Evolutionary conservation across 2,329 filamentous ascomycete genomes (phyloP), one percentile per base, ranked within the genome.

Genomic region (Colletotrichum tanaceti): DNA sequence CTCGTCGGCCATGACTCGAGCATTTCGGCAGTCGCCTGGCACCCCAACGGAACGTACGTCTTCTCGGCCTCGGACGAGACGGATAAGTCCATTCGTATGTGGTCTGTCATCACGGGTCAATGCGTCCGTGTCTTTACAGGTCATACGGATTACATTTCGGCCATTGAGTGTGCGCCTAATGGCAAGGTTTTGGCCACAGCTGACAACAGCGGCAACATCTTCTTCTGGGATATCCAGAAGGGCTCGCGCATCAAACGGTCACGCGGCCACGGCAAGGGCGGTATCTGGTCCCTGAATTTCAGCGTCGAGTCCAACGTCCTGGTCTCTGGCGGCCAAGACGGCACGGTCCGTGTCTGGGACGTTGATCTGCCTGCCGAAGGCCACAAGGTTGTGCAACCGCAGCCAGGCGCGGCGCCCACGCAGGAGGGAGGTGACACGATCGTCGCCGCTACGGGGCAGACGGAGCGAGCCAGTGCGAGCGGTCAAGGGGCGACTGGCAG

Each of bases 61-160:
- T 98, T 99, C 79, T 98, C 96, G 0, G 94, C 92, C 4, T 97
- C 93, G 14, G 92, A 92, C 72, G 94, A 90, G 75, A 87, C 85
- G 7, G 89, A 99, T 79, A 95, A 95, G 79, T 96, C 94, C 0
- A 93, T 98, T 41, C 91, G 96, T 38, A 98, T 99, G 95, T 99
- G 96, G 96, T 91, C 94, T 11, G 88, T 98, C n/a, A 87, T 89
- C 13, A 95, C 91, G 10, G 96, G 96, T 35, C 90, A 91, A 70
- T 93, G 94, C 43, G 93, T 98, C 5, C 91, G 96, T 32, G 89
- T 98, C 75, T 97, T 98, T 77, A 94, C 93, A 0, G 96, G 96
- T 1, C 96, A 99, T 76, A 91, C 89, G 0, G 93, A 96, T 58
- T 93, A 93, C 75, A 90, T 98, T 76, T 97, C 91, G 16, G 88